Conservation (phyloP, 2,329 filamentous ascomycete species). For the Myrmaecium sp. region DNA sequence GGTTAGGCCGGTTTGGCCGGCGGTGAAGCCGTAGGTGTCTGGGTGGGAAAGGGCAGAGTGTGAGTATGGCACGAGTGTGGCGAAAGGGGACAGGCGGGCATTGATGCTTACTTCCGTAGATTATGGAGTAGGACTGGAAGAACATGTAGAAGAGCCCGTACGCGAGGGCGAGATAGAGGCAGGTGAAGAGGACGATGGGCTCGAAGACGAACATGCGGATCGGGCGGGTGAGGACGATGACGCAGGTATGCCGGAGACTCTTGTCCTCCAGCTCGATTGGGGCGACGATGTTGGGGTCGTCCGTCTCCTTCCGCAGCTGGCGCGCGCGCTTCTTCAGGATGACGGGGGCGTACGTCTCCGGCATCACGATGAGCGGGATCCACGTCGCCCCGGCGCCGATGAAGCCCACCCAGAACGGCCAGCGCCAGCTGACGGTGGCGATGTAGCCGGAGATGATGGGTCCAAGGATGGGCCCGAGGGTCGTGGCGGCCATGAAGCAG, state of each 20-base stretch:
- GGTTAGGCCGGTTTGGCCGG: conserved; percentile 47
- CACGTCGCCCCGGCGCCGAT: conserved; percentile 50
- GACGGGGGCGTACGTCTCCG: conserved; percentile 30
- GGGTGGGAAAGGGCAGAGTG: too few species aligned
- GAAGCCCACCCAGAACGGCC: conserved; percentile 53
- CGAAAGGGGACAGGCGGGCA: neutral
- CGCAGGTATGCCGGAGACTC: conserved; percentile 41
- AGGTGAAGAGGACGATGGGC: conserved; percentile 55
- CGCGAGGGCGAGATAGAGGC: conserved; percentile 46
- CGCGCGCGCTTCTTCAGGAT: conserved; percentile 36
- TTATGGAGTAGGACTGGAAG: conserved; percentile 54
- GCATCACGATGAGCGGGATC: conserved; percentile 43
- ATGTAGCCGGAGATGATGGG: conserved; percentile 50
- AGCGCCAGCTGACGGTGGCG: conserved; percentile 46
- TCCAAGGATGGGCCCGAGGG: conserved; percentile 29
- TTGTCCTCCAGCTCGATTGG: conserved; percentile 46
- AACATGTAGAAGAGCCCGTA: conserved; percentile 58
- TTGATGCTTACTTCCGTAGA: conserved; percentile 34
- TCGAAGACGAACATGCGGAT: conserved; percentile 59
- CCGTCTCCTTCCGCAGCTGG: conserved; percentile 38
- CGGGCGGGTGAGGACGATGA: conserved; percentile 53
- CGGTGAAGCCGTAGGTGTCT: conserved; percentile 43
- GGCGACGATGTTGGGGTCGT: conserved; percentile 36
- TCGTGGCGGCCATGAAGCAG: conserved; percentile 48
- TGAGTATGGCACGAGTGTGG: too few species aligned